Percentiles rank a stretch among this genome's conserved stretches.
phyloP scores from a whole-genome alignment of 371 early-diverging fungal species.

The Mortierella polycephala region DNA sequence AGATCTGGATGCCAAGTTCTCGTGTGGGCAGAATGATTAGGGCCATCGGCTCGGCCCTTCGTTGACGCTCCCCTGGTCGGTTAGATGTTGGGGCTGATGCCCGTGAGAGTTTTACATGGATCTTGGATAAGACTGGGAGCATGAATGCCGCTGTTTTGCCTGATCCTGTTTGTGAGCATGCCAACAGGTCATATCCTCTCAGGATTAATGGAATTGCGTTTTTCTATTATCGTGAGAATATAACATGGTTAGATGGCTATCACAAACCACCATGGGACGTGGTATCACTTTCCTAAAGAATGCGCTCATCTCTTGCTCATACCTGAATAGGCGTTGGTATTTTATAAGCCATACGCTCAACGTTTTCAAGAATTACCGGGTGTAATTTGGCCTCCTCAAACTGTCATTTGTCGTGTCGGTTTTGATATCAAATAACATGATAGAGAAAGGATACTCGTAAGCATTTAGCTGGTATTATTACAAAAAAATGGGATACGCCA shows the following conservation, averaged over 20 bases:
- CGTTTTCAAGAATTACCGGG: conserved; percentile 66
- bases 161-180: conserved; percentile 83
- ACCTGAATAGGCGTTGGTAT: conserved; percentile 79
- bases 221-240: conserved; percentile 20
- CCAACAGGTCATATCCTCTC: conserved; percentile 76
- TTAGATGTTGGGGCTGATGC: background rate
- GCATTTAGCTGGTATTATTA: too few relatives aligned
- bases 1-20: conserved; percentile 73
- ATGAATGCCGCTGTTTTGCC: conserved; percentile 84
- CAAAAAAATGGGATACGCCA: background rate
- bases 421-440: too few relatives aligned
- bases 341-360: conserved; percentile 64
- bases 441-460: background rate
- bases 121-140: conserved; percentile 59
- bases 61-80: conserved; percentile 27
- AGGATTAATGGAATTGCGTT: conserved; percentile 76
- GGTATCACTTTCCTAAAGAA: too few relatives aligned
- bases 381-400: conserved; percentile 62
- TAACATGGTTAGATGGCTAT: background rate
- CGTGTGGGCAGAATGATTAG: conserved; percentile 69
- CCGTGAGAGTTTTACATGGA: conserved; percentile 23
- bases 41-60: conserved; percentile 31
- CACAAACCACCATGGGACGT: background rate
- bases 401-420: conserved; percentile 22
- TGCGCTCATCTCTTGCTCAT: background rate